Percentiles rank a stretch among this genome's conserved stretches.
phyloP scores from a whole-genome alignment of 2,329 filamentous ascomycete genomes.

The Sarocladium oryzae region DNA sequence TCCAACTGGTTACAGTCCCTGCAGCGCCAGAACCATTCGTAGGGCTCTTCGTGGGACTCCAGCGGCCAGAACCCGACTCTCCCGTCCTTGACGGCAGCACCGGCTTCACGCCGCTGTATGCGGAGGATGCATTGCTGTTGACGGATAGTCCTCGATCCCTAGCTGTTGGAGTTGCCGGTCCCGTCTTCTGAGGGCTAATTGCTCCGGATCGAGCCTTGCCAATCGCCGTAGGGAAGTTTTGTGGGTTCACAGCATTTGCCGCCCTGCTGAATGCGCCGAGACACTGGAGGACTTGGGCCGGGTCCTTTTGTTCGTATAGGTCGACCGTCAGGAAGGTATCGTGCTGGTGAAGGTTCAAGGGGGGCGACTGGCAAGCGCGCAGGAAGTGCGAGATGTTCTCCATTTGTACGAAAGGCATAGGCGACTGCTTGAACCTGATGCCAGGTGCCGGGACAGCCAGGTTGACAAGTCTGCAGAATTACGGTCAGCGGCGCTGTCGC shows the following conservation, averaged over 20 bases:
- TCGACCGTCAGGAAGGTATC: constrained; percentile 97
- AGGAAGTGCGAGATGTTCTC: constrained; percentile 98
- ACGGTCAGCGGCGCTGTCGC: neutral
- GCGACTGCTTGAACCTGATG: constrained; percentile 82
- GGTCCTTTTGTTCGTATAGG: constrained; percentile 91
- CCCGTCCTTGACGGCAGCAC: constrained; percentile 42
- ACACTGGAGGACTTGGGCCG: constrained; percentile 91
- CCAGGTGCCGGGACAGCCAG: constrained; percentile 68
- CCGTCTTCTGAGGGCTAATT: constrained; percentile 62
- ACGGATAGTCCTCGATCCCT: constrained; percentile 45
- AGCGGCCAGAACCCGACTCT: constrained; percentile 47
- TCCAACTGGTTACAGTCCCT: constrained; percentile 75
- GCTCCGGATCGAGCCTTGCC: constrained; percentile 52
- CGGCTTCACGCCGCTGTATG: constrained; percentile 32
- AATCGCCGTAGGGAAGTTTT: constrained; percentile 66
- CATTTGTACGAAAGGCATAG: constrained; percentile 99
- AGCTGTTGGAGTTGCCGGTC: constrained; percentile 42
- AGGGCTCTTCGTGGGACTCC: constrained; percentile 59
- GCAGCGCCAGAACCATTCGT: constrained; percentile 48
- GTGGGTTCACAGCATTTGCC: constrained; percentile 68
- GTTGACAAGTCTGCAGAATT: constrained; percentile 65
- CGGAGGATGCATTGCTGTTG: constrained; percentile 52
- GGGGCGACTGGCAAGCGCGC: constrained; percentile 75
- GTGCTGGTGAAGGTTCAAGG: constrained; percentile 83
- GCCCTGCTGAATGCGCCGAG: constrained; percentile 85